Base-by-base conservation (phyloP, 495 filamentous ascomycete species). In the Darksidea phi region DNA sequence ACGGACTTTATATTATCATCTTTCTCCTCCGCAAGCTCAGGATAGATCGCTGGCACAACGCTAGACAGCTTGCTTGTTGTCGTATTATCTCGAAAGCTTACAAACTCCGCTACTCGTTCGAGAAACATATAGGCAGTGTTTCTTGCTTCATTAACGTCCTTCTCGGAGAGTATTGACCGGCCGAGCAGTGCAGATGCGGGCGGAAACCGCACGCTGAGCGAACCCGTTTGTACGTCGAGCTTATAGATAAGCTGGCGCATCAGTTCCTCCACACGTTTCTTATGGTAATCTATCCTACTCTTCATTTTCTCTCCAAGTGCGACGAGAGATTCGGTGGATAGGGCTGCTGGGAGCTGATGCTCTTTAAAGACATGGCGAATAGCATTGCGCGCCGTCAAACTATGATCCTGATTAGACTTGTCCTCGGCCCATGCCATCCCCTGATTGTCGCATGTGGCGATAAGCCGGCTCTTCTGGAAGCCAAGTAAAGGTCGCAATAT, bases 391-490 rank as follows among this genome's bases (percentile, higher is more conserved):
- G 77, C 74, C 0, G 94, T 96, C 34, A 89, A 73, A 1, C 87
- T 91, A 18, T 77, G 79, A 69, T 96, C 88, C 37, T 80, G 71
- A 67, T 98, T 98, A n/a, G 91, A 95, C 48, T 78, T 75, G 68
- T 98, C 94, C 59, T 92, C 88, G 64, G 88, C 88, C 85, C 88
- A 97, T 1, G 76, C 75, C 21, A 94, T 75, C 1, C 75, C 64
- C 54, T 84, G 79, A 48, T 81, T 77, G 21, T 82, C 61, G 69
- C 92, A 96, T 1, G 91, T 95, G 0, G 82, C 82, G 1, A 88
- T 76, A 7, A 97, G 76, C 10, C 82, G 75, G 17, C 81, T 76
- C 70, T 98, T 98, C 48, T 76, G 75, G 65, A 93, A 90, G 2
- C 65, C 59, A 32, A 97, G 76, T 25, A 98, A 76, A 6, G 94